Evolutionary conservation across 2,329 filamentous ascomycete species (phyloP), one percentile per base, ranked within the genome.

Genomic region (Fusarium sp.): DNA sequence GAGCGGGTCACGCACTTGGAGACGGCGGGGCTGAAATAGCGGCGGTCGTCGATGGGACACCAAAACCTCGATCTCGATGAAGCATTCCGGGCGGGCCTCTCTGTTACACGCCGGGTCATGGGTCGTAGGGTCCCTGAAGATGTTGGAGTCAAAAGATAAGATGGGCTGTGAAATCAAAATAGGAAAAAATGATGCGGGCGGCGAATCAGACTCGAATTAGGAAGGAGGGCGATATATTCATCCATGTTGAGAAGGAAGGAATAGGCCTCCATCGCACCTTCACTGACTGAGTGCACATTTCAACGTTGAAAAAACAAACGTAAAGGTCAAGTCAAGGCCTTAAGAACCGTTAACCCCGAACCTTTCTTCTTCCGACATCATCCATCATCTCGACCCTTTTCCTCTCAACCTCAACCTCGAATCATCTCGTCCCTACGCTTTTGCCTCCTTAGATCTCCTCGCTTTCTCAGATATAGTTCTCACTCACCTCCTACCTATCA

Each of bases 11-110:
- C 20, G 24, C 49, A 40, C 35, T 44, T 27, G 31, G 17, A 20
- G 22, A 20, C 27, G 46, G 57, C 22, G 63, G 55, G 53, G 36
- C 7, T 20, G 51, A 42, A 36, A 29, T 8, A 24, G 44, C 51
- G 56, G 22, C 36, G 62, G 49, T 22, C 14, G 16, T 42, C 72
- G 72, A 74, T 74, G 61, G 1, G 42, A 55, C 53, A 38, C 69
- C 61, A 64, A 74, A 71, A 62, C 6, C n/a, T 35, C 72, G 72
- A 75, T 74, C 60, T 33, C 10, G 61, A 73, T 73, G 60, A 62
- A 53, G 33, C 72, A 58, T 56, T 44, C 61, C 29, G 17, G 72
- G 60, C 51, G 71, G 33, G 46, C 29, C 17, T 59, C 29, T 61
- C 27, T 71, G 42, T 29, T 51, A 31, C 46, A 49, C n/a, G 22